Evolutionary conservation across 352 stramenopile species (phyloP).

Genomic region (Globisporangium parvum): DNA sequence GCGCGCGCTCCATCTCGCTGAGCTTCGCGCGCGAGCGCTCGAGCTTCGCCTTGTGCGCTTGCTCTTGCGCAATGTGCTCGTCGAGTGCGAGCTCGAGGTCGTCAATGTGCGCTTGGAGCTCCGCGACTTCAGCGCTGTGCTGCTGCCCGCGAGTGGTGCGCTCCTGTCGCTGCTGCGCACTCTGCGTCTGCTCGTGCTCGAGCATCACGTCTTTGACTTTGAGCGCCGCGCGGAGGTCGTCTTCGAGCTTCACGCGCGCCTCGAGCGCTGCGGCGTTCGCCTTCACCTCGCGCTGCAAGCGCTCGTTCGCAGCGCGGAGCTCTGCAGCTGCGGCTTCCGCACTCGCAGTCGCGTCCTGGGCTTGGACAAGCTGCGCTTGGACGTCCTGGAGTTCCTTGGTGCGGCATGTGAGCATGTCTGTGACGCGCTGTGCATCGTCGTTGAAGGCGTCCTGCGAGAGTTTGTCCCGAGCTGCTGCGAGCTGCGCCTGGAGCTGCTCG

Average conservation of each 20-base stretch:
- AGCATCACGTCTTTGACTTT: slow-evolving; percentile 78
- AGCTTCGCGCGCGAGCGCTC: slow-evolving; percentile 20
- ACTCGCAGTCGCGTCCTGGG: slow-evolving; percentile 18
- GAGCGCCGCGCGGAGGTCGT: slow-evolving; percentile 43
- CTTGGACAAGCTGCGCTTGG: slow-evolving; percentile 22
- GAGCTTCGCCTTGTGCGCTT: slow-evolving; percentile 28
- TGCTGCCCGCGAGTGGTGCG: slow-evolving; percentile 37
- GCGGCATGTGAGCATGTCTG: slow-evolving; percentile 1
- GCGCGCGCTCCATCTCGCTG: slow-evolving; percentile 16
- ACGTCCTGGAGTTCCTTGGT: slow-evolving; percentile 17
- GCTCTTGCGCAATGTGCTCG: slow-evolving; percentile 40
- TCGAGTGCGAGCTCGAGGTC: slow-evolving; percentile 58
- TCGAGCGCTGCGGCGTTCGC: slow-evolving; percentile 15
- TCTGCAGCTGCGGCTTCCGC: slow-evolving; percentile 23
- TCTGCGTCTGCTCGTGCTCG: slow-evolving; percentile 51
- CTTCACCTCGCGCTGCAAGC: slow-evolving; percentile 21
- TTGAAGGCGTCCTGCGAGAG: slow-evolving; percentile 28
- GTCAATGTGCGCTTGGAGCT: slow-evolving; percentile 46
- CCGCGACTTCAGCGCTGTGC: slow-evolving; percentile 40
- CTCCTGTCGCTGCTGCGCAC: slow-evolving; percentile 30
- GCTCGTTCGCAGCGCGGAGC: slow-evolving; percentile 9
- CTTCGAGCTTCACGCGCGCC: slow-evolving; percentile 37
- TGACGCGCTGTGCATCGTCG: slow-evolving; percentile 29
- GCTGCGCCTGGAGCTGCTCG: slow-evolving; percentile 32
- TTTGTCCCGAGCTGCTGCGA: slow-evolving; percentile 8